Evolutionary conservation across 768 basidiomycete genomes (phyloP).

Genomic region (Coprinopsis sp.): DNA sequence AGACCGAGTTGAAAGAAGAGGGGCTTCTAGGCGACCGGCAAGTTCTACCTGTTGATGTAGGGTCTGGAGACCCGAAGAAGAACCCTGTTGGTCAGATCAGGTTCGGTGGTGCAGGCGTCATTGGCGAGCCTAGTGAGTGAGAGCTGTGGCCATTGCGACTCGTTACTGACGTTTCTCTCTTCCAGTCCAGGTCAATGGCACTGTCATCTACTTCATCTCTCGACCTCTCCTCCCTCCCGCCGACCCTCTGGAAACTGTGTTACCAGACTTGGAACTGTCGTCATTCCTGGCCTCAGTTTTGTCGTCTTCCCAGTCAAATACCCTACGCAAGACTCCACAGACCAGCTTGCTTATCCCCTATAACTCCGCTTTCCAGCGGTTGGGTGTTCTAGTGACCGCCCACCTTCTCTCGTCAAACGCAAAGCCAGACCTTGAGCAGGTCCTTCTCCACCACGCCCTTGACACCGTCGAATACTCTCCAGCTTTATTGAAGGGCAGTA

Average conservation of each 20-base stretch:
- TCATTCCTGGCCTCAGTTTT: slow-evolving; percentile 88
- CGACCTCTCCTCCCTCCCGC: slow-evolving; percentile 77
- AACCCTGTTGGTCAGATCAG: slow-evolving; percentile 50
- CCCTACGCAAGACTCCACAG: slow-evolving; percentile 56
- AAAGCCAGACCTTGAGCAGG: slow-evolving; percentile 73
- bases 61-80: slow-evolving; percentile 42
- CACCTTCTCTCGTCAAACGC: slow-evolving; percentile 80
- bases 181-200: slow-evolving; percentile 69
- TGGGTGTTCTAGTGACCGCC: slow-evolving; percentile 79
- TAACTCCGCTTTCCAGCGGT: slow-evolving; percentile 82
- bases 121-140: slow-evolving; percentile 69
- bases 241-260: slow-evolving; percentile 74
- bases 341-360: slow-evolving; percentile 84
- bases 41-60: slow-evolving; percentile 66
- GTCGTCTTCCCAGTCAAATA: slow-evolving; percentile 77
- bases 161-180: background rate
- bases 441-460: slow-evolving; percentile 86
- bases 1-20: slow-evolving; percentile 69
- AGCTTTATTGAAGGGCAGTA: slow-evolving; percentile 56
- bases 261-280: slow-evolving; percentile 82
- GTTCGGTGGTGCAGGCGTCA: slow-evolving; percentile 79
- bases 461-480: slow-evolving; percentile 69
- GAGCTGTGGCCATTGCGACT: slow-evolving; percentile 1
- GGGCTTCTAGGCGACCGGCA: slow-evolving; percentile 69
- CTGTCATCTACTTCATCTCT: slow-evolving; percentile 86